Conservation (phyloP, 768 basidiomycete genomes). For the Gautieria morchelliformis region DNA sequence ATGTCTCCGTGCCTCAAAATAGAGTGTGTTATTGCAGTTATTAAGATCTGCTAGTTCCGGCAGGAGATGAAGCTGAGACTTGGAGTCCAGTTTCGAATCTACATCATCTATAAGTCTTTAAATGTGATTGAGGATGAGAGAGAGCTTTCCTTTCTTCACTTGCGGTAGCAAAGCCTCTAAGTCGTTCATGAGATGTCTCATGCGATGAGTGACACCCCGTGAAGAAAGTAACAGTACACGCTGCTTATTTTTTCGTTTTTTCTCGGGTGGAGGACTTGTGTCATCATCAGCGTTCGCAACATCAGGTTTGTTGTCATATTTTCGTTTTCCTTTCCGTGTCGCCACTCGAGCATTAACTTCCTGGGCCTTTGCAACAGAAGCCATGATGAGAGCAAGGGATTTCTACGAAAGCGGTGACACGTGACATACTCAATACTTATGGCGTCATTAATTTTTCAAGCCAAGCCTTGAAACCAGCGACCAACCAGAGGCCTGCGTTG, state of each 20-base stretch:
- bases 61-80: conserved; percentile 83
- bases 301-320: conserved; percentile 36
- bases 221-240: conserved; percentile 88
- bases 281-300: conserved; percentile 27
- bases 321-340: conserved; percentile 48
- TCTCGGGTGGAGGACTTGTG: conserved; percentile 21
- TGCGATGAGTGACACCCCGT: conserved; percentile 88
- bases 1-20: conserved; percentile 93
- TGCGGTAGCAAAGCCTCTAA: conserved; percentile 85
- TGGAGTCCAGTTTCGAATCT: conserved; percentile 98
- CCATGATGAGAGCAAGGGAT: conserved; percentile 42
- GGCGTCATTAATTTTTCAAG: background rate
- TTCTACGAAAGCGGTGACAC: no score
- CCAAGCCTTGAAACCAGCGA: background rate
- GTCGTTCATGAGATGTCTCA: conserved; percentile 97
- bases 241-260: conserved; percentile 83
- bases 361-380: conserved; percentile 54
- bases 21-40: conserved; percentile 95
- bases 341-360: conserved; percentile 39
- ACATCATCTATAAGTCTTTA: conserved; percentile 2
- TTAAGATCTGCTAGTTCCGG: conserved; percentile 96
- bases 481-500: background rate
- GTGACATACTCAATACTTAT: background rate
- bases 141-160: conserved; percentile 79
- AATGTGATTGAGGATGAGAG: background rate